phyloP scores from a whole-genome alignment of 768 basidiomycete genomes.

The Tulasnella sp. region DNA sequence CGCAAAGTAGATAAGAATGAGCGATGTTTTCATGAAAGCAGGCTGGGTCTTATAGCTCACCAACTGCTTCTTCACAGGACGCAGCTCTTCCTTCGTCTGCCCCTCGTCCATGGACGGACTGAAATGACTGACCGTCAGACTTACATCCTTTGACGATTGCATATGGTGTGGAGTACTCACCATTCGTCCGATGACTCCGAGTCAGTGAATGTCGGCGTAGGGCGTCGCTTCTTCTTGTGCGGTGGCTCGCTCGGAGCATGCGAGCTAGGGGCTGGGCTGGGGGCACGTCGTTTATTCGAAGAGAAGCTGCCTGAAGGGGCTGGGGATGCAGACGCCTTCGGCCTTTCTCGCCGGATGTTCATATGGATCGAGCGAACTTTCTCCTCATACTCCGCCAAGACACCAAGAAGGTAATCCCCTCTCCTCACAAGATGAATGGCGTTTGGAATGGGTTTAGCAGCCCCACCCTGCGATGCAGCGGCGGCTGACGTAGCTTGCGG shows the following conservation, averaged over 20 bases:
- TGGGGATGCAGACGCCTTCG: conserved; percentile 35
- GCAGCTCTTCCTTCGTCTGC: conserved; percentile 84
- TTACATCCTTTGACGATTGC: too few species aligned
- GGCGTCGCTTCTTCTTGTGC: conserved; percentile 74
- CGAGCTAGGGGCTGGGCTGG: conserved; percentile 35
- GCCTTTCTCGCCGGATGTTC: conserved; percentile 58
- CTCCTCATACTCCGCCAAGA: conserved; percentile 80
- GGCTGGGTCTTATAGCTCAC: conserved; percentile 34
- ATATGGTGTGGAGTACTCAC: conserved; percentile 36
- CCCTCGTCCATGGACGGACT: conserved; percentile 94
- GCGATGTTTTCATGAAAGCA: too few species aligned
- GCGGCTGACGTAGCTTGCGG: conserved; percentile 2
- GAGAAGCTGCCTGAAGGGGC: conserved; percentile 28
- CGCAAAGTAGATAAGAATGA: neutral
- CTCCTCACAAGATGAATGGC: conserved; percentile 96
- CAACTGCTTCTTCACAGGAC: conserved; percentile 94
- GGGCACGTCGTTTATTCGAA: conserved; percentile 67
- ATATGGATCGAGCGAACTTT: conserved; percentile 82
- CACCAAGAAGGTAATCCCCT: conserved; percentile 82
- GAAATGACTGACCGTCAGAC: neutral
- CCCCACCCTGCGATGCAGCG: conserved; percentile 24
- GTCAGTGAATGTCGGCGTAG: conserved; percentile 95
- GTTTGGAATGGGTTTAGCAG: conserved; percentile 80
- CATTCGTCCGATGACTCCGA: conserved; percentile 86
- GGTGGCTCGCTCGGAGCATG: conserved; percentile 16